Conservation (phyloP, 225 moss, liverwort and hornwort genomes). For the Antitrichia curtipendula region DNA sequence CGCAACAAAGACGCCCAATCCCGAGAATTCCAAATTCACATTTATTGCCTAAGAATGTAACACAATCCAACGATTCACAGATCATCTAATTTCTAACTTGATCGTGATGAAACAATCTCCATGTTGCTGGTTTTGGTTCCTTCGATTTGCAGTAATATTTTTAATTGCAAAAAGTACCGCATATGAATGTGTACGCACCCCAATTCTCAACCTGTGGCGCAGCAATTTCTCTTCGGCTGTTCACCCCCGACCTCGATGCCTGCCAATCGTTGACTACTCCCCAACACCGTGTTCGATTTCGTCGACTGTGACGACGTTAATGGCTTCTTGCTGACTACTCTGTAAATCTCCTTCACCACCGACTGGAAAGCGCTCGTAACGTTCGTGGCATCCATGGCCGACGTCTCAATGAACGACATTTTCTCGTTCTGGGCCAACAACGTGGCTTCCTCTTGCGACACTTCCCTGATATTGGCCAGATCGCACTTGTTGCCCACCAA, state of each 20-base stretch:
- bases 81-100: neutral
- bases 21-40: neutral
- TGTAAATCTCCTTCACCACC: slow-evolving; percentile 82
- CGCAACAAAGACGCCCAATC: neutral
- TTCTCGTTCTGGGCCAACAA: slow-evolving; percentile 67
- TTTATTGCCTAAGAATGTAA: neutral
- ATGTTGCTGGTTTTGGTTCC: neutral
- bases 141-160: neutral
- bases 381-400: slow-evolving; percentile 84
- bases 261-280: slow-evolving; percentile 49
- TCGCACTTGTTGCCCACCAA: slow-evolving; percentile 96
- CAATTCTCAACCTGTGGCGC: slow-evolving; percentile 21
- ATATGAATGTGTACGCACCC: neutral
- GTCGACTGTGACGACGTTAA: slow-evolving; percentile 35
- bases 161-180: neutral
- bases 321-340: slow-evolving; percentile 79
- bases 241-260: slow-evolving; percentile 29
- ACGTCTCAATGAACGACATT: slow-evolving; percentile 84
- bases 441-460: slow-evolving; percentile 64
- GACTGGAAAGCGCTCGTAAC: slow-evolving; percentile 84
- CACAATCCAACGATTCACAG: neutral
- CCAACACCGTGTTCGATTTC: slow-evolving; percentile 49
- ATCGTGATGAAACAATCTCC: neutral
- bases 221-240: slow-evolving; percentile 34
- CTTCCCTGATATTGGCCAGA: slow-evolving; percentile 66